Percentiles rank a stretch among this genome's conserved stretches.
Evolutionary conservation across 805 yeast species (phyloP).

Genomic region (Brettanomyces naardenensis): DNA sequence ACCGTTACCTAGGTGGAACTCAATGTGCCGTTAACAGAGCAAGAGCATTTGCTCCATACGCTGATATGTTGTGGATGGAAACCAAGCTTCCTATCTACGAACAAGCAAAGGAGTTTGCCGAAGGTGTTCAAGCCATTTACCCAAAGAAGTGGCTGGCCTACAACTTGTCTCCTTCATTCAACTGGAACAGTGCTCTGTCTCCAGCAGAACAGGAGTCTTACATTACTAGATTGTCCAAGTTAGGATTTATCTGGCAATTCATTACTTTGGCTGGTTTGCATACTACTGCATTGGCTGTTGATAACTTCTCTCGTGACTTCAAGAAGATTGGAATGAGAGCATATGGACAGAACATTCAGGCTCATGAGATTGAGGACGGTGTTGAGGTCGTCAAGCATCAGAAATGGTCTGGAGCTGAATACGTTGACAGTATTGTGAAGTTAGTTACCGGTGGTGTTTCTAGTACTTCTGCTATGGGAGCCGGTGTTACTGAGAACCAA

Average conservation of each 20-base stretch:
- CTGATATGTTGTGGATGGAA: conserved; percentile 98
- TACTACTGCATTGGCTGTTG: conserved; percentile 88
- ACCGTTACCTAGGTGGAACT: conserved; percentile 93
- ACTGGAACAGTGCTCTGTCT: conserved; percentile 94
- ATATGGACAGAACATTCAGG: conserved; percentile 82
- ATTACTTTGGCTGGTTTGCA: conserved; percentile 96
- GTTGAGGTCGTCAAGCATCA: conserved; percentile 97
- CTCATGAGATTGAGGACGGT: conserved; percentile 76
- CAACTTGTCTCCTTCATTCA: conserved; percentile 94
- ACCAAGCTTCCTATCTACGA: conserved; percentile 87
- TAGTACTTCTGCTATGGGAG: conserved; percentile 97
- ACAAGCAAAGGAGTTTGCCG: conserved; percentile 93
- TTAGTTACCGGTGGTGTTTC: conserved; percentile 91
- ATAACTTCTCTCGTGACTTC: conserved; percentile 73
- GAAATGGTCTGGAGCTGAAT: conserved; percentile 98
- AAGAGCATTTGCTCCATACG: conserved; percentile 88
- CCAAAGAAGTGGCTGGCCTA: conserved; percentile 96
- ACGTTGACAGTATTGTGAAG: conserved; percentile 83
- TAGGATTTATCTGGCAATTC: conserved; percentile 97
- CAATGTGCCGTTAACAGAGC: conserved; percentile 97
- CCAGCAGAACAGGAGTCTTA: conserved; percentile 83
- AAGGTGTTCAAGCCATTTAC: conserved; percentile 70
- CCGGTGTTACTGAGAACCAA: conserved; percentile 96
- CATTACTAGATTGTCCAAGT: conserved; percentile 74
- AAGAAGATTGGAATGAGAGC: conserved; percentile 89